Conservation (phyloP, 2,329 filamentous ascomycete species). For the Fusarium odoratissimum region DNA sequence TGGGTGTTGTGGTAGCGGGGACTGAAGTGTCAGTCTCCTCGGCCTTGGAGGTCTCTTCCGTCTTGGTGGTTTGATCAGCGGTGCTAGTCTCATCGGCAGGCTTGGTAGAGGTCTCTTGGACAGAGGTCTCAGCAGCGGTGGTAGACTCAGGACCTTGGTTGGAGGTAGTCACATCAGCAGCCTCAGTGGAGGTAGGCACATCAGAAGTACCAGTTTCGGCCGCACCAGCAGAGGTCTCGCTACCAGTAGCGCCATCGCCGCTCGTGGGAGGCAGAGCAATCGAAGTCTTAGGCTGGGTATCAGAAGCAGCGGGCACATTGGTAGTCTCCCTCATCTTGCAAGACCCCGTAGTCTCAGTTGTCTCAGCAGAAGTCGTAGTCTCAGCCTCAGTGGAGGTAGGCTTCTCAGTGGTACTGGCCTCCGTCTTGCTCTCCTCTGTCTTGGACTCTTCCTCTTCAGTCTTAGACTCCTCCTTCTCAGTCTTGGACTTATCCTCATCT, state of each 20-base stretch:
- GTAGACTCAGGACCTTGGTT: neutral
- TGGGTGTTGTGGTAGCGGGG: neutral
- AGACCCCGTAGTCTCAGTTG: neutral
- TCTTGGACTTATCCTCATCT: conserved; percentile 8
- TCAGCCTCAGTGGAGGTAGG: neutral
- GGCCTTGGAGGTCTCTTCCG: neutral
- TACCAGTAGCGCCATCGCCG: rapidly evolving
- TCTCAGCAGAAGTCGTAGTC: neutral
- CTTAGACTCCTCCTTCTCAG: conserved; percentile 5
- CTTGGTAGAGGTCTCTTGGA: neutral
- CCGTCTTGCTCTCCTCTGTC: neutral
- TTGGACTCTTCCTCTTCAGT: neutral
- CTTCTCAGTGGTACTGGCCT: conserved; percentile 5
- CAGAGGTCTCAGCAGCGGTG: neutral
- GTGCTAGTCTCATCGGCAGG: neutral
- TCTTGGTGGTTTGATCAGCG: neutral
- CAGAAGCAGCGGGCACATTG: neutral
- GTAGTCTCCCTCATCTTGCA: neutral
- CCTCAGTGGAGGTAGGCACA: neutral
- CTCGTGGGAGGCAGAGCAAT: neutral
- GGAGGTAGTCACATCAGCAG: neutral
- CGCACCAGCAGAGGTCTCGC: neutral
- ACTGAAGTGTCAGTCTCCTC: neutral
- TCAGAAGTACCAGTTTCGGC: neutral
- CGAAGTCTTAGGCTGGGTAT: neutral